Base-by-base conservation (phyloP, 176 grass and related monocot species). In the Eragrostis nindensis region DNA sequence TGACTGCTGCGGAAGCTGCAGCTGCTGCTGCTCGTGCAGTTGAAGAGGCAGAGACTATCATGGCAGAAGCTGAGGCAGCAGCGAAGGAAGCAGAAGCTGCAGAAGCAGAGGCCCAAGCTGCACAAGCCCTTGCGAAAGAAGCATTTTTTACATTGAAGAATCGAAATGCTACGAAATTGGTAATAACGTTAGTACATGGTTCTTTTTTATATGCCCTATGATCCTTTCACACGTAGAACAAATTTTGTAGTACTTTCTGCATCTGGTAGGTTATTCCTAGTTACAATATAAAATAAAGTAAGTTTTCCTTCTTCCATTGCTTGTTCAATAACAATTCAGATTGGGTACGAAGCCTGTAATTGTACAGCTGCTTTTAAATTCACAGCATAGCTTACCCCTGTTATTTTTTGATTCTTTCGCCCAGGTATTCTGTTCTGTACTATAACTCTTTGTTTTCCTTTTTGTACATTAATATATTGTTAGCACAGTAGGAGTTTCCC, bases 61-160 rank as follows among this genome's bases (percentile, higher is more conserved):
- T 92, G 47, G 76, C 83, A 68, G 89, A 90, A 86, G 91, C 94
- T 77, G 85, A 86, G 84, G 79, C 88, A 53, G 91, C 94, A 79
- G 61, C 79, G 21, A 94, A 73, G 89, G 88, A 88, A 69, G 94
- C 89, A 41, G 91, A 97, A 68, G 82, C 57, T 55, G 75, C 87
- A 62, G 91, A 97, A 73, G 83, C 82, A 49, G 84, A 97, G 27
- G 94, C 94, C 56, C 88, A 91, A 89, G 91, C 91, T 22, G 89
- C 87, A 50, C 87, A 94, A 82, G 81, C 91, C 13, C 91, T 97
- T 69, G 91, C 85, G 18, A 80, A 91, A 29, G 68, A 82, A 50
- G 78, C 90, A 48, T 74, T 85, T 56, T 89, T 83, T 76, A 60
- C 71, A 74, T 21, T 92, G 49, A 91, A 76, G 85, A 97, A 88